Conservation (phyloP, 495 filamentous ascomycete genomes). For the Collariella sp. region DNA sequence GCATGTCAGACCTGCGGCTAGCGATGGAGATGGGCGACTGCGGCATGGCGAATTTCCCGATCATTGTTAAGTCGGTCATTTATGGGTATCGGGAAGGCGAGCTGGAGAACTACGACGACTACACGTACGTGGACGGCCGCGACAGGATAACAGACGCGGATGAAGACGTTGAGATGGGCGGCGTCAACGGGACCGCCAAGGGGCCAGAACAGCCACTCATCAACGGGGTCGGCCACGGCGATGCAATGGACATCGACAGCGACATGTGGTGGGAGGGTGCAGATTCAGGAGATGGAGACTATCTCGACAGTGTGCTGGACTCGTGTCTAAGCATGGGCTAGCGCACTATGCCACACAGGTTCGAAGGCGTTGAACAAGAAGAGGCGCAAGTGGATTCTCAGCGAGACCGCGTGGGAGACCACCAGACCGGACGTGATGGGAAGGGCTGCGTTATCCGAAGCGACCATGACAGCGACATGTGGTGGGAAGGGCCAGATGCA, state of each 20-base stretch:
- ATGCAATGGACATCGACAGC: conserved; percentile 59
- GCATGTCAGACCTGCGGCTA: conserved; percentile 70
- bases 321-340: conserved; percentile 34
- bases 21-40: conserved; percentile 66
- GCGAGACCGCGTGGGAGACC: no score
- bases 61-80: conserved; percentile 62
- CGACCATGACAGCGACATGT: conserved; percentile 57
- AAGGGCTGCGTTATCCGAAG: no score
- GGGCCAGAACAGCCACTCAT: conserved; percentile 17
- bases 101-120: conserved; percentile 53
- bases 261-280: conserved; percentile 70
- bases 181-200: conserved; percentile 17
- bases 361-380: no score
- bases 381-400: no score
- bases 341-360: neutral
- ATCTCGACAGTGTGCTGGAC: conserved; percentile 64
- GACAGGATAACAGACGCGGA: conserved; percentile 19
- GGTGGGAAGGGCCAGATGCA: conserved; percentile 64
- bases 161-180: conserved; percentile 29
- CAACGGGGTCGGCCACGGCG: conserved; percentile 32
- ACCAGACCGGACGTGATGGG: no score
- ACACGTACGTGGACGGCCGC: conserved; percentile 36
- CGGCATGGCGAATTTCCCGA: conserved; percentile 66
- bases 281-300: conserved; percentile 48
- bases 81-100: conserved; percentile 68